Evolutionary conservation across 257 asterid species (phyloP).

Genomic region (Handroanthus guayacan): DNA sequence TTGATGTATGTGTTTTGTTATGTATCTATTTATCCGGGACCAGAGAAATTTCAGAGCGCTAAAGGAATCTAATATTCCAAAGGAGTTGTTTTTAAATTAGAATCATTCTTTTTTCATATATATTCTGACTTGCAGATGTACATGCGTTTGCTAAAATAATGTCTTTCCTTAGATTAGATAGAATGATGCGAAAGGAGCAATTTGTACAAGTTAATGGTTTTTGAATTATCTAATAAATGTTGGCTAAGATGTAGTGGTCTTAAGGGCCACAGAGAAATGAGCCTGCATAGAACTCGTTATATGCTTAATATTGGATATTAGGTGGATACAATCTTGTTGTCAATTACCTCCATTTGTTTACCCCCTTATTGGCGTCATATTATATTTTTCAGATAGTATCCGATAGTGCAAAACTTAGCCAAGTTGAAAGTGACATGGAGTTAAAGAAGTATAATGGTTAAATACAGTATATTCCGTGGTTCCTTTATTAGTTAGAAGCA

Average conservation of each 20-base stretch:
- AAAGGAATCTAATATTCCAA: not conserved
- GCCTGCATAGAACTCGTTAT: not conserved
- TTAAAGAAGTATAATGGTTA: not conserved
- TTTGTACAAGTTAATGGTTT: not conserved
- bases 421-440: not conserved
- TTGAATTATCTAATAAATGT: not conserved
- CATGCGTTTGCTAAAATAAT: not conserved
- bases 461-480: not conserved
- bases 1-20: not conserved
- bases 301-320: not conserved
- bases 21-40: not conserved
- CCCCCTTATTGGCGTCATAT: not conserved
- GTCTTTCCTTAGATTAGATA: not conserved
- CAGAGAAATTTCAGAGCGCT: not conserved
- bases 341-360: not conserved
- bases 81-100: not conserved
- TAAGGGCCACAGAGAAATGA: conserved; percentile 11
- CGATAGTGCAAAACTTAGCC: not conserved
- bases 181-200: conserved; percentile 1
- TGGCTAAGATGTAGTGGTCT: not conserved
- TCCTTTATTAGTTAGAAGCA: not conserved
- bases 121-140: not conserved
- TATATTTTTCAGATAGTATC: not conserved
- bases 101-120: not conserved
- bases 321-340: not conserved